Percentiles rank a stretch among this genome's conserved stretches.
Conservation (phyloP, 768 basidiomycete genomes). For the Tricholoma hemisulphureum region DNA sequence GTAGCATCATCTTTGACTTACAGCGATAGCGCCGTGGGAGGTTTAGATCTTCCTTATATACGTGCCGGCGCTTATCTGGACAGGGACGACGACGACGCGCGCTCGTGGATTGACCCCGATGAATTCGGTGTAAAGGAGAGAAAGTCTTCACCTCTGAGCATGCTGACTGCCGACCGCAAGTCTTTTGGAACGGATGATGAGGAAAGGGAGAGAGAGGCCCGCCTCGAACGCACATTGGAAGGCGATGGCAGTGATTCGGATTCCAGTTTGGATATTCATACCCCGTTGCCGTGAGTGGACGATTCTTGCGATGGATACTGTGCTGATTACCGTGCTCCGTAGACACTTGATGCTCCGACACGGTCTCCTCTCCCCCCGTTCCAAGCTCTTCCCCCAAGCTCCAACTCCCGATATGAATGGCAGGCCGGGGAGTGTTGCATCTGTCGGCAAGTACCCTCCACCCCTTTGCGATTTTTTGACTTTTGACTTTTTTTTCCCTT, state of each 20-base stretch:
- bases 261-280: conserved; percentile 67
- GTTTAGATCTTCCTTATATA: not conserved
- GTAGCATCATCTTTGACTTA: not conserved
- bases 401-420: conserved; percentile 7
- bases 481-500: too few species aligned
- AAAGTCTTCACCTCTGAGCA: not conserved
- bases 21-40: not conserved
- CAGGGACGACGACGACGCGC: conserved; percentile 17
- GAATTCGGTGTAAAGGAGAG: conserved; percentile 12
- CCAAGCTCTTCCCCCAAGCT: conserved; percentile 50
- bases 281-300: conserved; percentile 69
- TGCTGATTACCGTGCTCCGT: too few species aligned
- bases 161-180: not conserved
- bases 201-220: not conserved
- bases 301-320: too few species aligned
- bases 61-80: not conserved
- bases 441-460: conserved; percentile 26
- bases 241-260: conserved; percentile 48
- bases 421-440: conserved; percentile 27
- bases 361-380: conserved; percentile 64
- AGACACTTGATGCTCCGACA: conserved; percentile 68
- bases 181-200: conserved; percentile 1
- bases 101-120: conserved; percentile 23
- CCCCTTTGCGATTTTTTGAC: too few species aligned
- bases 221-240: conserved; percentile 18